Conservation (phyloP, 2,329 filamentous ascomycete species). For the Ceratocystis cubensis region DNA sequence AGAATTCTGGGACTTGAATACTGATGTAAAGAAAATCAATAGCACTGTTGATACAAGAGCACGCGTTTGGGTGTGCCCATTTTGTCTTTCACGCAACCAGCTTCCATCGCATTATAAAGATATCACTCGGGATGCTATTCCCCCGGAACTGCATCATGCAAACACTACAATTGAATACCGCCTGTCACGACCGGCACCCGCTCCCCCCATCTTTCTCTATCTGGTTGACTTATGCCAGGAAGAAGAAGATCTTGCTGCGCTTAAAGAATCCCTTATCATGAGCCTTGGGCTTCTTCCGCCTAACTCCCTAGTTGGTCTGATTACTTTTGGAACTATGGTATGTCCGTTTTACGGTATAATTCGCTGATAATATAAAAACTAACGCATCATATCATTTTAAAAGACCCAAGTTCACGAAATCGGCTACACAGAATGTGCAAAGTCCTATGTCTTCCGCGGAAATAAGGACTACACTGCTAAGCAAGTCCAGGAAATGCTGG, state of each 20-base stretch:
- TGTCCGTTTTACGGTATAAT: not conserved
- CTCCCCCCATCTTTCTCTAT: conserved; percentile 74
- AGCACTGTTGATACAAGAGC: conserved; percentile 77
- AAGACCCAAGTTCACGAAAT: conserved; percentile 94
- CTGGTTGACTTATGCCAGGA: conserved; percentile 83
- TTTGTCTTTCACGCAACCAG: conserved; percentile 72
- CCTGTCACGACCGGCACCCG: conserved; percentile 68
- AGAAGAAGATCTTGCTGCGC: conserved; percentile 67
- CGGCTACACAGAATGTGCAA: conserved; percentile 93
- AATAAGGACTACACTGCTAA: conserved; percentile 98
- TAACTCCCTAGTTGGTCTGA: conserved; percentile 68
- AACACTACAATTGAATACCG: conserved; percentile 88
- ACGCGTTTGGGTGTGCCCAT: conserved; percentile 78
- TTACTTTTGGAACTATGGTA: conserved; percentile 90
- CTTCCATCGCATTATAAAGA: conserved; percentile 82
- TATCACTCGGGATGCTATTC: conserved; percentile 70
- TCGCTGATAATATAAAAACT: conserved; percentile 17
- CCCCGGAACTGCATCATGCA: conserved; percentile 65
- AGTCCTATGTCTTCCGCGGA: conserved; percentile 95
- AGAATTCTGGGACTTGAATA: no score
- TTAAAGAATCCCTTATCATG: conserved; percentile 80
- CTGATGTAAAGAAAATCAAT: not conserved
- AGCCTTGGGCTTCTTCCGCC: conserved; percentile 70
- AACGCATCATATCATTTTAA: conserved; percentile 22
- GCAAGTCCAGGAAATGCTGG: conserved; percentile 99